Conservation (phyloP, 2,329 filamentous ascomycete species). For the Hymenoscyphus scutula region DNA sequence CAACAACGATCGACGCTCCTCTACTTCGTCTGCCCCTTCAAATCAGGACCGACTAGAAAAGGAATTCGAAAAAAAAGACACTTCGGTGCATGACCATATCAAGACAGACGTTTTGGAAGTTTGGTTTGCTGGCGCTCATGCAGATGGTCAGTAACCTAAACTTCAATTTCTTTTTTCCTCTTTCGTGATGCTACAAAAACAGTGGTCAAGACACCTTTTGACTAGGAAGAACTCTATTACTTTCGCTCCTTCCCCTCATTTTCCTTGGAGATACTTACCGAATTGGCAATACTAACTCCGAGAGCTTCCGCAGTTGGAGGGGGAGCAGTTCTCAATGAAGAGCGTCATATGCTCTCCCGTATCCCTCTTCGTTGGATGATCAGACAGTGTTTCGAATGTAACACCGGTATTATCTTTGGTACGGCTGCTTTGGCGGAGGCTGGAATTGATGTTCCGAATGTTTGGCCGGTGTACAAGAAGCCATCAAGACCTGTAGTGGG, state of each 20-base stretch:
- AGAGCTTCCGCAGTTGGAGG: no score
- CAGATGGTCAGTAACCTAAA: no score
- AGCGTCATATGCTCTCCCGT: slow-evolving; percentile 43
- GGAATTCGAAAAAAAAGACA: slow-evolving; percentile 19
- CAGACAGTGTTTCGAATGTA: slow-evolving; percentile 45
- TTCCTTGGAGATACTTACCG: no score
- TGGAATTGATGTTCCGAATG: slow-evolving; percentile 42
- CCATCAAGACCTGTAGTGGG: slow-evolving; percentile 35
- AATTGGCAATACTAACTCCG: no score
- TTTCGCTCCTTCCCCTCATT: no score
- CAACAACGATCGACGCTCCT: slow-evolving; percentile 2
- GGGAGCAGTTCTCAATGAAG: slow-evolving; percentile 42
- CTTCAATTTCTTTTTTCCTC: no score
- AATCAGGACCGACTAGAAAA: slow-evolving; percentile 24
- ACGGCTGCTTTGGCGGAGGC: slow-evolving; percentile 40
- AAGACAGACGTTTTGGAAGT: slow-evolving; percentile 46
- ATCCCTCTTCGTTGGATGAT: slow-evolving; percentile 50
- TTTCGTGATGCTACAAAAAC: no score
- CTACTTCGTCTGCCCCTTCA: slow-evolving; percentile 5
- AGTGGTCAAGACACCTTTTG: no score
- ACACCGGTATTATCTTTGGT: slow-evolving; percentile 45
- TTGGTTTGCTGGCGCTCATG: slow-evolving; percentile 45
- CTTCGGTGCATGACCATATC: slow-evolving; percentile 18
- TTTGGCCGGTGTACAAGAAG: slow-evolving; percentile 41
- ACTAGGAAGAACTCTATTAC: no score